Conservation (phyloP, 305 asterid species). For the Fraxinus sp. region DNA sequence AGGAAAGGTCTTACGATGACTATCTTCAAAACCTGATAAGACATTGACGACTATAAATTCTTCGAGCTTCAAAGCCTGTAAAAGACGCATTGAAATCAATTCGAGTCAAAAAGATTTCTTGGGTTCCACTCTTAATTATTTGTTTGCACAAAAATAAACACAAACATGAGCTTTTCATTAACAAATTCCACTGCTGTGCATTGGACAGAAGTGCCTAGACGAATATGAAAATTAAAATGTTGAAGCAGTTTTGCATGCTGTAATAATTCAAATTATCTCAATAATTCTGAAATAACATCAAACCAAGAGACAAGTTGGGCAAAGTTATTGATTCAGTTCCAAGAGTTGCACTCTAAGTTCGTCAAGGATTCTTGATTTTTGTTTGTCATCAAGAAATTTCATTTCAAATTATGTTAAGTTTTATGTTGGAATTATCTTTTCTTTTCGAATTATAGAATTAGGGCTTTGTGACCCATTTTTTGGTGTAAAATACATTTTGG, state of each 20-base stretch:
- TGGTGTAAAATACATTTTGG: too few relatives aligned
- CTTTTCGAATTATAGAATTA: too few relatives aligned
- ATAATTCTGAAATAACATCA: background rate
- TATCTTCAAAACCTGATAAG: too few relatives aligned
- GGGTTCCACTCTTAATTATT: background rate
- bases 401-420: too few relatives aligned
- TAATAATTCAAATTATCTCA: background rate
- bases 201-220: background rate
- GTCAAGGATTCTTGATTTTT: too few relatives aligned
- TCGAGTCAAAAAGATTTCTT: constrained; percentile 3
- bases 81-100: constrained; percentile 24
- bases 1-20: too few relatives aligned
- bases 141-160: constrained; percentile 3
- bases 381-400: too few relatives aligned
- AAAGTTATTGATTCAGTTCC: background rate
- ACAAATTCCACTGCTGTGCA: background rate
- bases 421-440: too few relatives aligned
- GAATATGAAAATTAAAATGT: background rate
- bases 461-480: too few relatives aligned
- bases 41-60: constrained; percentile 54
- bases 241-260: background rate
- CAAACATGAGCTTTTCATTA: background rate
- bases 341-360: background rate
- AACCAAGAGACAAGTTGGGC: background rate
- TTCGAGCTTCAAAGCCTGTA: constrained; percentile 79